These are phyloP conservation scores for Reticulomyxa filosa DNA, from an alignment of 78 protist genomes.

Conservation along the genomic window DNA sequence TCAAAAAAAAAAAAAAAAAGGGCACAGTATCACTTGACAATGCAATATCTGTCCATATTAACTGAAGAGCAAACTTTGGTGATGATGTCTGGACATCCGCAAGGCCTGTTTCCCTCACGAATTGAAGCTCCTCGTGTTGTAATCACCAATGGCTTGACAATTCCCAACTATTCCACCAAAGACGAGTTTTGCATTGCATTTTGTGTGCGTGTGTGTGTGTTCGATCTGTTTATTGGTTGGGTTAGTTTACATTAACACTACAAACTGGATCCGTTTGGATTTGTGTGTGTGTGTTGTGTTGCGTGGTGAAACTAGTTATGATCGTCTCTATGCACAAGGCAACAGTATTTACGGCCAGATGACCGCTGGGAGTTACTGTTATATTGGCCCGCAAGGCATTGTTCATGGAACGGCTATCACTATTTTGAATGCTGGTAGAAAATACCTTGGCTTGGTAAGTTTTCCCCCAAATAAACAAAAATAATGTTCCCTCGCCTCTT, in stretches of 20 bases:
- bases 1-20: no score
- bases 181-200: no score
- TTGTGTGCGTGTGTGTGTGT: no score
- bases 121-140: conserved; percentile 36
- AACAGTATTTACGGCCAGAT: conserved; percentile 65
- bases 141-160: conserved; percentile 70
- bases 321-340: no score
- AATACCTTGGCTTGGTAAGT: conserved; percentile 18
- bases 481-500: no score
- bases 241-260: no score
- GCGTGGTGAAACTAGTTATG: no score
- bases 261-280: no score
- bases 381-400: conserved; percentile 34
- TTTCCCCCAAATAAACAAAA: background rate
- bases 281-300: no score
- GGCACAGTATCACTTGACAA: conserved; percentile 55
- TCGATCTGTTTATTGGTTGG: no score
- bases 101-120: conserved; percentile 29
- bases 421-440: conserved; percentile 61
- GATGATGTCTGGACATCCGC: conserved; percentile 61
- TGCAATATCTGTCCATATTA: conserved; percentile 55
- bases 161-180: conserved; percentile 59
- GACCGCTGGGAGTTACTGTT: conserved; percentile 67
- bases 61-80: conserved; percentile 9
- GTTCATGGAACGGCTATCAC: conserved; percentile 78